Evolutionary conservation across 2,329 filamentous ascomycete species (phyloP), one percentile per base, ranked within the genome.

Genomic region (Cephalotrichum gorgonifer): DNA sequence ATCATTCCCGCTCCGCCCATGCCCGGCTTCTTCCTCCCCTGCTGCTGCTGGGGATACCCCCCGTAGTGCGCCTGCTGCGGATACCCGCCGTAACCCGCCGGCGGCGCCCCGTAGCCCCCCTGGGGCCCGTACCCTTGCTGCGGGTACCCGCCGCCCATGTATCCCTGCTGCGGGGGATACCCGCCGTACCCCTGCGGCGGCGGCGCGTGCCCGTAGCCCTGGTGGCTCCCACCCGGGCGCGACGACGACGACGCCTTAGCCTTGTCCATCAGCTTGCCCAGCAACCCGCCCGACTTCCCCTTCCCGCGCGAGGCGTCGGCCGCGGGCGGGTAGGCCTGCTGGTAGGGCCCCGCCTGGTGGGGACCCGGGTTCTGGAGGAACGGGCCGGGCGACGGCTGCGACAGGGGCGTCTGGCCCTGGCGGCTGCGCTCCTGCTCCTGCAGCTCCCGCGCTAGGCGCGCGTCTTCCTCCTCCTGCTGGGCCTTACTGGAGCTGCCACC

Each of bases 371-470:
- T 22, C 55, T 59, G 49, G 54, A 53, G 51, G 65, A 66, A 22
- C 64, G 64, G 8, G 61, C 51, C 7, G 67, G 60, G 8, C 65
- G 61, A 26, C 60, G 54, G 44, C 62, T 60, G 15, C 57, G 59
- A 44, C 56, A 55, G 22, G 47, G 53, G 47, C 56, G 57, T 50
- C 61, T 57, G 46, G 47, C 55, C 41, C 28, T 31, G 28, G 8
- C 8, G 8, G 22, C 41, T 25, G 12, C 22, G 22, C 64, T 95
- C 89, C 64, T 95, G 86, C 42, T 85, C 85, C 63, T 95, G 90
- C 39, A 95, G 71, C 60, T 81, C 78, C 38, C 86, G 76, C 7
- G 90, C 89, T 9, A 90, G 70, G 25, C 75, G 75, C 51, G 85
- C 88, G 61, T 94, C 88, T 61, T 94, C 88, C 43, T 85, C 81